Percentiles rank a stretch among this genome's conserved stretches.
These are phyloP conservation scores for Pelagophyceae sp. DNA, from an alignment of 352 stramenopile genomes.

Conservation along the genomic window DNA sequence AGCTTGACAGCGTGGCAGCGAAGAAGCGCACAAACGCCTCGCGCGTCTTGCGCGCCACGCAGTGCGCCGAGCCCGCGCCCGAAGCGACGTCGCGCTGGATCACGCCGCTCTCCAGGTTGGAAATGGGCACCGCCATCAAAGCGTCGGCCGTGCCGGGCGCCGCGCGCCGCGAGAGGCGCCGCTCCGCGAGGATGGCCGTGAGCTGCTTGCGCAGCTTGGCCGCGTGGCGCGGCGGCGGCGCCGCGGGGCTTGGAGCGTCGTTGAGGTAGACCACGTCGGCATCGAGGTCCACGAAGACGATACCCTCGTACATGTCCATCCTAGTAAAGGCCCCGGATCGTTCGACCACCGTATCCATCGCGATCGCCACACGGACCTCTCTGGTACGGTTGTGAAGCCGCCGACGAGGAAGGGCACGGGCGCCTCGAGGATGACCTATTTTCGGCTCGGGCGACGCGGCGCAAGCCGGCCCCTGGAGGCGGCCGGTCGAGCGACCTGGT, in stretches of 20 bases:
- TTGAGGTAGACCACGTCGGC: background rate
- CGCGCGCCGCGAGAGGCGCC: background rate
- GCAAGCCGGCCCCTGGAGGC: too few species aligned
- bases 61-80: background rate
- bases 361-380: too few species aligned
- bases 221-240: background rate
- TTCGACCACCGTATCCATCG: too few species aligned
- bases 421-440: background rate
- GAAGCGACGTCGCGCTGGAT: background rate
- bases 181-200: background rate
- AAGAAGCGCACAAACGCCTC: background rate
- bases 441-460: too few species aligned
- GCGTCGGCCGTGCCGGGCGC: background rate
- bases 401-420: slow-evolving; percentile 9
- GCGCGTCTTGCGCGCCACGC: background rate
- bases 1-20: background rate
- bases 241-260: background rate
- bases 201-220: background rate
- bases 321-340: too few species aligned
- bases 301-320: too few species aligned
- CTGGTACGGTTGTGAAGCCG: too few species aligned
- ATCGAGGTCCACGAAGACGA: slow-evolving; percentile 8
- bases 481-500: too few species aligned
- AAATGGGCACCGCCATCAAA: background rate
- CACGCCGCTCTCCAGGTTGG: background rate